Percentiles rank a stretch among this genome's conserved stretches.
Conservation (phyloP, 75 land plant species). For the Azolla pinnata region DNA sequence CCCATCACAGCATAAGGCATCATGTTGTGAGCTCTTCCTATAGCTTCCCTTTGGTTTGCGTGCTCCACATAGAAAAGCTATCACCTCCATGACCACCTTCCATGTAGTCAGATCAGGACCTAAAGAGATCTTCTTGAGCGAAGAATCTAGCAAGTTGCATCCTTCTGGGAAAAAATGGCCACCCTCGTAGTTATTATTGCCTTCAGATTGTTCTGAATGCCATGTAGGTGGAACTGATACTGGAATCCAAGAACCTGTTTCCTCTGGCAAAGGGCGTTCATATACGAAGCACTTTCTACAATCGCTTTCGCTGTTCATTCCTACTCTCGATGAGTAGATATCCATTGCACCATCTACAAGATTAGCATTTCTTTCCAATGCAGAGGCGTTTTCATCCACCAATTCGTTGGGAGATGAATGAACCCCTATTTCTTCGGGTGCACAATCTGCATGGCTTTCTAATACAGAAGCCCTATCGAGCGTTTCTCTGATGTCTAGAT, state of each 20-base stretch:
- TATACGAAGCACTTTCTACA: constrained; percentile 18
- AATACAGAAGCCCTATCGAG: too few relatives aligned
- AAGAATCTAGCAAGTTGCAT: constrained; percentile 27
- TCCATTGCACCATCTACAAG: too few relatives aligned
- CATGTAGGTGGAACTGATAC: constrained; percentile 77
- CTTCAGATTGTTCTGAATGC: constrained; percentile 4
- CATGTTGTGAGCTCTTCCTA: background rate
- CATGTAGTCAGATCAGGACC: constrained; percentile 68
- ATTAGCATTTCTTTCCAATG: too few relatives aligned
- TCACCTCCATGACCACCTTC: constrained; percentile 67
- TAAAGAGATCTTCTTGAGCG: too few relatives aligned
- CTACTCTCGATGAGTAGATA: too few relatives aligned
- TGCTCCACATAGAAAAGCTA: constrained; percentile 10
- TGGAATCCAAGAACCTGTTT: constrained; percentile 91
- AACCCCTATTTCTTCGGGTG: too few relatives aligned
- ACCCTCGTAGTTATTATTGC: constrained; percentile 13
- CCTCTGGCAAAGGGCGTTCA: constrained; percentile 69
- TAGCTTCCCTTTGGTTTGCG: background rate
- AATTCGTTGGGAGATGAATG: too few relatives aligned
- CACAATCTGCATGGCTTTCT: too few relatives aligned
- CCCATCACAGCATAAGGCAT: background rate
- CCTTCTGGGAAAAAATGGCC: constrained; percentile 59
- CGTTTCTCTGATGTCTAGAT: too few relatives aligned
- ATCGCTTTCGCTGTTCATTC: too few relatives aligned
- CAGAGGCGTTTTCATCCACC: too few relatives aligned